Base-by-base conservation (phyloP, 78 protist genomes). In the Dictyostelium firmibasis region DNA sequence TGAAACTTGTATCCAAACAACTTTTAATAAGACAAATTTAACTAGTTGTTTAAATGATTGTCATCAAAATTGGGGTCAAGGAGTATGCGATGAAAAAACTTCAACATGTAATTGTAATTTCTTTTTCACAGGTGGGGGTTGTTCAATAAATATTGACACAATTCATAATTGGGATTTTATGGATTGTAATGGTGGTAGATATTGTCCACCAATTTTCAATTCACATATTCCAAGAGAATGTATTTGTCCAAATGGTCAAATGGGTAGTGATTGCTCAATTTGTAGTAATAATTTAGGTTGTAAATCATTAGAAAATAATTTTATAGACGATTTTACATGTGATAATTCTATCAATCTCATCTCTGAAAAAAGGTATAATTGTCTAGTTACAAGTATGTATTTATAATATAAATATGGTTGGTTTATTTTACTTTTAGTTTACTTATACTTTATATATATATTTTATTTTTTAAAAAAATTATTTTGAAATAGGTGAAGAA, bases 51-150 rank as follows among this genome's bases (percentile, higher is more conserved):
- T 38, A 50, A n/a, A 18, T 23, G 84, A 86, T 57, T 86, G 92
- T 36, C 62, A 86, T 60, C 33, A 50, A 29, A 18, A 10, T n/a
- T 86, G 92, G 92, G 92, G 92, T 25, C 92, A 86, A 57, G 92
- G 92, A 31, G 16, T 14, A 20, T 86, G 92, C 9, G 18, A 41
- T 23, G 8, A 16, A 53, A 35, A 0, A n/a, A 62, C 72, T 5
- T 25, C n/a, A 7, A 25, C 31, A 2, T 86, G 92, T n/a, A 8
- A 25, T 2, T 86, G 92, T 62, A 86, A 16, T 50, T 36, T 13
- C 13, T 75, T 33, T 36, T 86, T 50, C 35, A 47, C 57, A 31
- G 92, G 92, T 10, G 41, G 16, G 0, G 62, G 76, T 31, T 86
- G 92, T 25, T 41, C 57, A 57, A 8, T 35, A 6, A 60, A 86